phyloP scores from a whole-genome alignment of 176 grass and related monocot species.

The Lolium multiflorum region DNA sequence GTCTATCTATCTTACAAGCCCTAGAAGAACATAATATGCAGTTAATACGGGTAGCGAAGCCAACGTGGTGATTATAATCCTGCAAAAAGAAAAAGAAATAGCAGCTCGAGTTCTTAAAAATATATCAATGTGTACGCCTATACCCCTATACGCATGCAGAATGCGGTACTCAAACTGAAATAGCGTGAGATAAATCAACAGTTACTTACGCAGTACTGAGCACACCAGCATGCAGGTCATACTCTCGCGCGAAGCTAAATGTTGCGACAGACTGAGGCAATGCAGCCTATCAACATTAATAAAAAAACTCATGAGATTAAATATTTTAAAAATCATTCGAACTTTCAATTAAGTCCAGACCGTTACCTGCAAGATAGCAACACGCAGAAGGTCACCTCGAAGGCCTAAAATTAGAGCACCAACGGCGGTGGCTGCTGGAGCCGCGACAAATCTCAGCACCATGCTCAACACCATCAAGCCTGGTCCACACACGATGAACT shows the following conservation, averaged over 20 bases:
- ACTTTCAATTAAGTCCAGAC: not conserved
- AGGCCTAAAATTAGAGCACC: constrained; percentile 56
- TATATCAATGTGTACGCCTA: not conserved
- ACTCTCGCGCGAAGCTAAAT: constrained; percentile 80
- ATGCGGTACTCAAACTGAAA: no score
- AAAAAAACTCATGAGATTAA: not conserved
- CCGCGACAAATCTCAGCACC: constrained; percentile 65
- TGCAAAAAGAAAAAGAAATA: constrained; percentile 32
- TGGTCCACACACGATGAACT: constrained; percentile 62
- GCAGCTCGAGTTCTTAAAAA: not conserved
- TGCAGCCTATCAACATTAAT: constrained; percentile 57
- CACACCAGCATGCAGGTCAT: constrained; percentile 67
- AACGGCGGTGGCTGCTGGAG: constrained; percentile 47
- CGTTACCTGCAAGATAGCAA: constrained; percentile 73
- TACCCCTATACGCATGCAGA: not conserved
- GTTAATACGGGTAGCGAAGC: constrained; percentile 63
- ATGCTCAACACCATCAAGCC: constrained; percentile 55
- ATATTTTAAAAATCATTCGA: rapidly evolving
- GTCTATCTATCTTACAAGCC: constrained; percentile 42
- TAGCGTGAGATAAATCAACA: not conserved
- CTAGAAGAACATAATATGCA: constrained; percentile 61
- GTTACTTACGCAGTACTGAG: constrained; percentile 76
- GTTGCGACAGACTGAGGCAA: constrained; percentile 70
- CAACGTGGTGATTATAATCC: constrained; percentile 73
- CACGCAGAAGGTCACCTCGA: constrained; percentile 59